Conservation (phyloP, 2,329 filamentous ascomycete species). For the Cercospora janseana region DNA sequence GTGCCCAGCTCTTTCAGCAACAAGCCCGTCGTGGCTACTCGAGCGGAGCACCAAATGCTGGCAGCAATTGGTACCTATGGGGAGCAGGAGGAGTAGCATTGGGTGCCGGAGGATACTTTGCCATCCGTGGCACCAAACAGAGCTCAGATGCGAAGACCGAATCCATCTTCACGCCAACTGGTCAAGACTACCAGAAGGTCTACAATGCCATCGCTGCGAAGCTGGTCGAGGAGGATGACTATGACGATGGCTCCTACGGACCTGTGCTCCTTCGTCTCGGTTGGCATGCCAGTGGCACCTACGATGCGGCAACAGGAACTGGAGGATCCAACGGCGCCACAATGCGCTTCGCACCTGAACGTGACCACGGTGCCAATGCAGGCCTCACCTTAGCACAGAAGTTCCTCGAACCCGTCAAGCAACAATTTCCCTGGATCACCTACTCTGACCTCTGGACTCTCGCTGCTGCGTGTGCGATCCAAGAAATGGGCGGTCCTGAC, state of each 20-base stretch:
- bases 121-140: slow-evolving; percentile 55
- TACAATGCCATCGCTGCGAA: slow-evolving; percentile 80
- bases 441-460: slow-evolving; percentile 98
- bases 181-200: slow-evolving; percentile 91
- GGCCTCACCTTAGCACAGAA: slow-evolving; percentile 82
- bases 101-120: slow-evolving; percentile 66
- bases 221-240: slow-evolving; percentile 86
- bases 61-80: slow-evolving; percentile 50
- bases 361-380: slow-evolving; percentile 88
- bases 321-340: slow-evolving; percentile 95
- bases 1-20: slow-evolving; percentile 66
- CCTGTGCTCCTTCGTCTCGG: slow-evolving; percentile 86
- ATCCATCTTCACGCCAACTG: slow-evolving; percentile 66
- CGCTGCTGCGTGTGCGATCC: slow-evolving; percentile 76
- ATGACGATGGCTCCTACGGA: slow-evolving; percentile 94
- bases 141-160: slow-evolving; percentile 39
- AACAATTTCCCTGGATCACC: slow-evolving; percentile 88
- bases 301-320: slow-evolving; percentile 80
- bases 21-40: slow-evolving; percentile 77
- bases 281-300: slow-evolving; percentile 93
- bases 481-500: slow-evolving; percentile 88
- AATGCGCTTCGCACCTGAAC: slow-evolving; percentile 91
- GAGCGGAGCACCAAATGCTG: slow-evolving; percentile 29
- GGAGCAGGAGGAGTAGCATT: slow-evolving; percentile 59
- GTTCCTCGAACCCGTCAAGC: slow-evolving; percentile 89